Evolutionary conservation across 2,329 filamentous ascomycete species (phyloP).

Genomic region (Aspergillus piperis): DNA sequence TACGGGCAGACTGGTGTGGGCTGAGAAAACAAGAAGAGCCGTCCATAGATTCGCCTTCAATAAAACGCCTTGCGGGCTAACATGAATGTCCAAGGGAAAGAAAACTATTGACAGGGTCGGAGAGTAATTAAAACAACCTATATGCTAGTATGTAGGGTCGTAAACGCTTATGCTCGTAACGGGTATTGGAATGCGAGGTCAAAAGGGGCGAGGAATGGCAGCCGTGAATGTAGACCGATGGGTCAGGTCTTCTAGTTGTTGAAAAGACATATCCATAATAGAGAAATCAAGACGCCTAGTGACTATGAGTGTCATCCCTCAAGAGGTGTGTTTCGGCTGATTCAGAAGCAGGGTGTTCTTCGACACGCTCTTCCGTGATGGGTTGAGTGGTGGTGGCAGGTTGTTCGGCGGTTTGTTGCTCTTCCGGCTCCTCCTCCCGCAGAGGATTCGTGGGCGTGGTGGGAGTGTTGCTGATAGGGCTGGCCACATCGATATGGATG

Average conservation of each 20-base stretch:
- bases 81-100: constrained; percentile 11
- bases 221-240: neutral
- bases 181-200: constrained; percentile 5
- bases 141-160: constrained; percentile 14
- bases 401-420: neutral
- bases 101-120: constrained; percentile 3
- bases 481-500: constrained; percentile 35
- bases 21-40: constrained; percentile 1
- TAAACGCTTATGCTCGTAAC: constrained; percentile 16
- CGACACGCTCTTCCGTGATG: neutral
- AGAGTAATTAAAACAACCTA: constrained; percentile 9
- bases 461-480: constrained; percentile 28
- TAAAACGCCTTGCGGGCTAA: constrained; percentile 32
- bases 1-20: constrained; percentile 1
- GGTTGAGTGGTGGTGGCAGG: neutral
- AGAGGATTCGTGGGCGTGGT: constrained; percentile 25
- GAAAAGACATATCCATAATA: neutral
- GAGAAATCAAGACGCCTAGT: neutral
- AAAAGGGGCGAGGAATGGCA: neutral
- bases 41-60: constrained; percentile 9
- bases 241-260: neutral
- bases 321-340: neutral
- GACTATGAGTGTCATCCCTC: neutral
- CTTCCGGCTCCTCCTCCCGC: constrained; percentile 10
- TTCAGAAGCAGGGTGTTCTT: neutral